Conservation (phyloP, 2,329 filamentous ascomycete species). For the Hypoxylon sp. region DNA sequence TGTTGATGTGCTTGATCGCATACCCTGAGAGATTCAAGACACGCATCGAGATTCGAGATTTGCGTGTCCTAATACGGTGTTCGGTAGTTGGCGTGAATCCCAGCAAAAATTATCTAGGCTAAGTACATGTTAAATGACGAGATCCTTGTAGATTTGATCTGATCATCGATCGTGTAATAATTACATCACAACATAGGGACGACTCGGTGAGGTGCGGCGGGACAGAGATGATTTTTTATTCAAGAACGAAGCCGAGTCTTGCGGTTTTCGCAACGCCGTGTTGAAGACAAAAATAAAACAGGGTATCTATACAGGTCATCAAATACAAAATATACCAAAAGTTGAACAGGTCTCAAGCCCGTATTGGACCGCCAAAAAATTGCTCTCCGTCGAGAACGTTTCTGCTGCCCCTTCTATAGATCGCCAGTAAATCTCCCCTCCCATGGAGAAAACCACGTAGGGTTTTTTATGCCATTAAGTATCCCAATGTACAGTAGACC, state of each 20-base stretch:
- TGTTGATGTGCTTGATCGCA: constrained; percentile 6
- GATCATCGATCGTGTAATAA: neutral
- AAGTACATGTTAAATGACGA: neutral
- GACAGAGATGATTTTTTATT: constrained; percentile 39
- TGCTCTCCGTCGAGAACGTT: constrained; percentile 21
- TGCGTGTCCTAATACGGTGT: constrained; percentile 10
- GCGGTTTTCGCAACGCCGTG: constrained; percentile 30
- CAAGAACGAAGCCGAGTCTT: constrained; percentile 29
- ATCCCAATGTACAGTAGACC: constrained; percentile 43
- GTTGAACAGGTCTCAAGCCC: constrained; percentile 11
- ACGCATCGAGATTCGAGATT: constrained; percentile 21
- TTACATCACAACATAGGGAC: neutral
- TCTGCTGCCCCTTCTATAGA: constrained; percentile 35
- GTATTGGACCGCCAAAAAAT: constrained; percentile 10
- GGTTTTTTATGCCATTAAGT: constrained; percentile 42
- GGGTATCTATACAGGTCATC: constrained; percentile 49
- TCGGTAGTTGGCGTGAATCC: neutral
- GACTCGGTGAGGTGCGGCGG: constrained; percentile 9
- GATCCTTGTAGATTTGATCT: neutral
- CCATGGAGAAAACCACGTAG: constrained; percentile 10
- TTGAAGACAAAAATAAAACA: constrained; percentile 38
- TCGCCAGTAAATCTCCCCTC: constrained; percentile 21
- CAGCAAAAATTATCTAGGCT: constrained; percentile 1
- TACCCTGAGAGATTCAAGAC: constrained; percentile 17
- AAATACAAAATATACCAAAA: constrained; percentile 40